Base-by-base conservation (phyloP, 2,329 filamentous ascomycete genomes). In the Diaporthe sp. region DNA sequence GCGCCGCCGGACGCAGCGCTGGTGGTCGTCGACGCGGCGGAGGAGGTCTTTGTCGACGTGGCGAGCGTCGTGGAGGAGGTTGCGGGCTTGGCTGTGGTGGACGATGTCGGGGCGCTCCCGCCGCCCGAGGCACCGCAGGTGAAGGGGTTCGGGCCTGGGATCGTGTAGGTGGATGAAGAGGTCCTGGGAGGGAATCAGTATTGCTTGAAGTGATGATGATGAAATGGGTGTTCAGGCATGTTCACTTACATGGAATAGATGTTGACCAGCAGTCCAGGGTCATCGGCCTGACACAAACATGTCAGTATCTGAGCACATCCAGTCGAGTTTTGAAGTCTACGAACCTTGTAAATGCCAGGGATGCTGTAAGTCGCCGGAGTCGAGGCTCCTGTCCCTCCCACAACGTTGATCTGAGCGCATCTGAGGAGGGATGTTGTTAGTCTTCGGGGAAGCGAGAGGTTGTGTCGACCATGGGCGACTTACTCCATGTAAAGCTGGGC, bases 401-500 rank as follows among this genome's bases (percentile, higher is more conserved):
- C 73, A 13, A 82, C 78, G 25, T 78, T 79, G 42, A 82, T 71
- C 72, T 82, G 80, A 9, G 77, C 80, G 55, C 81, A 82, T 17
- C 73, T 74, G 34, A 51, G 42, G 20, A 20, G 60, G 8, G 0
- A 55, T 10, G 1, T 9, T 55, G 44, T 70, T 9, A 68, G 22
- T 20, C 6, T 42, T 28, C 53, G 44, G 5, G 7, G 31, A 34
- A 8, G 5, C 39, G 7, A 39, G 13, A 4, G 17, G 28, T 3
- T 22, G 13, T 28, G 9, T 9, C 17, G 13, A 17, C 3, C 31
- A 4, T 1, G 65, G 10, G n/a, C 3, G 17, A 37, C 73, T 39
- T 63, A 74, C 73, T 74, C 73, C 73, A 74, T 74, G 25, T 81
- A 82, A 57, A 82, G 80, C 76, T 82, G 80, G 20, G 81, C 81